Base-by-base conservation (phyloP, 768 basidiomycete species). In the Russula brevipes region DNA sequence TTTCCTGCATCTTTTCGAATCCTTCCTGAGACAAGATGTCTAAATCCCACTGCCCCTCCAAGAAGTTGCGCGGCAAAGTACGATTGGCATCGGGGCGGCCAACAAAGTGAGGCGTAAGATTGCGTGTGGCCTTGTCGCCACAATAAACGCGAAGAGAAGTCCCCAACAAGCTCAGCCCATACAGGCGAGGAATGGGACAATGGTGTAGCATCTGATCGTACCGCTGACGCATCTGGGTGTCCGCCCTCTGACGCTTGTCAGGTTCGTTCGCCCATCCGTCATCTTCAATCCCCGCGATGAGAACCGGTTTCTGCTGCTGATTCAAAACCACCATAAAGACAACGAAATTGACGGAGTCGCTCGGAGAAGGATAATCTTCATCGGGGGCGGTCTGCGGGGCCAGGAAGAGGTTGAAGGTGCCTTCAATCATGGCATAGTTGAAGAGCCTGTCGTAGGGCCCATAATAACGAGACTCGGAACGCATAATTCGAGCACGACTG, bases 11-110 rank as follows among this genome's bases (percentile, higher is more conserved):
- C 41, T 44, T 51, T 49, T 2, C 12, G 10, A 51, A 33, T 51
- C 58, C 58, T 0, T 59, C 58, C 33, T 12, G 58, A 35, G 58
- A 59, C 41, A 59, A 36, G 31, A 52, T 36, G 50, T 52, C 41
- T 33, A 59, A 35, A 24, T 44, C n/a, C 49, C 49, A 51, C 50
- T 52, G 10, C 6, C 58, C 58, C 58, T 19, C 14, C 50, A 52
- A 44, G 38, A 42, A 59, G 30, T 51, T 17, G 36, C 8, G 14
- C 17, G 39, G 57, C 30, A 33, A 33, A 50, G 3, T 24, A 7
- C 24, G 33, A 42, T 59, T 6, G 30, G 12, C 7, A 10, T 31
- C 0, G 38, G 57, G 39, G 38, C 30, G 57, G 16, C 14, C 39
- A 3, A 44, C 14, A 30, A 42, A 52, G 7, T 2, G 24, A 35